Percentiles rank a stretch among this genome's conserved stretches.
These are phyloP conservation scores for Eragrostis curvula DNA, from an alignment of 176 grass and related monocot species.

Conservation along the genomic window DNA sequence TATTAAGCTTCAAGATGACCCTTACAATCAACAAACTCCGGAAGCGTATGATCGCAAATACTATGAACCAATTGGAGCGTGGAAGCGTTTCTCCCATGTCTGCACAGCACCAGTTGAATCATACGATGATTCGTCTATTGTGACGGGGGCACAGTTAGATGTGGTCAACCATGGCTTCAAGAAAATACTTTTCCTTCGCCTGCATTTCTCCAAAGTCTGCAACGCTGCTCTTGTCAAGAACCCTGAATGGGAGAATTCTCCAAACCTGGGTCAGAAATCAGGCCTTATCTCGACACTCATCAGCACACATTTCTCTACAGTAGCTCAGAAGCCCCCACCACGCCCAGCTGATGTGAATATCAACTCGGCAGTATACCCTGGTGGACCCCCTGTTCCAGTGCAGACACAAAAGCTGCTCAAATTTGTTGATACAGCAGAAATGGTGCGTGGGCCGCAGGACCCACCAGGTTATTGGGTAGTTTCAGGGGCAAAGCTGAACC, in stretches of 20 bases:
- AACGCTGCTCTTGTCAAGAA: slow-evolving; percentile 56
- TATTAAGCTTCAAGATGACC: slow-evolving; percentile 67
- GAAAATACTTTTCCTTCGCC: slow-evolving; percentile 85
- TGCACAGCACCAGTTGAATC: slow-evolving; percentile 87
- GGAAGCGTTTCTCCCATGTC: slow-evolving; percentile 91
- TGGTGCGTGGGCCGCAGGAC: slow-evolving; percentile 85
- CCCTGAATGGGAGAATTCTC: slow-evolving; percentile 87
- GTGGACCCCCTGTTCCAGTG: slow-evolving; percentile 77
- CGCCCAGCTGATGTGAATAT: slow-evolving; percentile 80
- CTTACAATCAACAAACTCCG: slow-evolving; percentile 49
- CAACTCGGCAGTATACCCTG: slow-evolving; percentile 92
- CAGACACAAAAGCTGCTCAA: slow-evolving; percentile 87
- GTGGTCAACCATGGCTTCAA: slow-evolving; percentile 75
- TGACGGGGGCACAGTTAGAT: slow-evolving; percentile 78
- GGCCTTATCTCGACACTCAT: slow-evolving; percentile 95
- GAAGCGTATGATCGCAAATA: slow-evolving; percentile 76
- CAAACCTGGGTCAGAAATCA: slow-evolving; percentile 85
- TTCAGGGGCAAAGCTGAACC: slow-evolving; percentile 85
- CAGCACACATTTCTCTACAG: slow-evolving; percentile 88
- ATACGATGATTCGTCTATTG: slow-evolving; percentile 72
- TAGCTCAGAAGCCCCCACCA: slow-evolving; percentile 64
- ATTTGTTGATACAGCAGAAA: slow-evolving; percentile 85
- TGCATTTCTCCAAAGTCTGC: slow-evolving; percentile 69
- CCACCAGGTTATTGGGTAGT: slow-evolving; percentile 91
- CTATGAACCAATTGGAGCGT: slow-evolving; percentile 73